Evolutionary conservation across 78 protist genomes (phyloP), one percentile per base, ranked within the genome.

Genomic region (Chrysochromulina parva): DNA sequence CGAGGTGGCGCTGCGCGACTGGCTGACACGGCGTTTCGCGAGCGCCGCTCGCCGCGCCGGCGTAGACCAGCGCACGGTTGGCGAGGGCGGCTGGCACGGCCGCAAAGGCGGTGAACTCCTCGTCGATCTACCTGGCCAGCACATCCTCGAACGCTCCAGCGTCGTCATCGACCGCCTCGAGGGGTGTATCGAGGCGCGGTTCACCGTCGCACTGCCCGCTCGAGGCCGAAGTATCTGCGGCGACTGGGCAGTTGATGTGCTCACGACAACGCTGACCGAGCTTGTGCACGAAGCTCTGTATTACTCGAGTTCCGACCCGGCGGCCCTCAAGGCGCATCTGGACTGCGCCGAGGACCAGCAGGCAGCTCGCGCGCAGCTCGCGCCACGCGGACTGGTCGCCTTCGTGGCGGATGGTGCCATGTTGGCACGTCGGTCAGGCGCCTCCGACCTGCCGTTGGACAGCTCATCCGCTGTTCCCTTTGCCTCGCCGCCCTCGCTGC

Each of bases 361-460:
- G 11, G 13, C 38, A 22, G 65, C 92, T 6, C 85, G 96, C 17
- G 52, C 7, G 17, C 28, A 22, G 74, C 74, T 94, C 17, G 7
- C 20, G 3, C 47, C 58, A 11, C 9, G 0, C 11, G 90, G 90
- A 24, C 90, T 94, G 9, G 85, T 69, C 58, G 94, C 94, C 53
- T 95, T 95, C 48, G 95, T 95, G 48, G 67, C 84, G 53, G 50
- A 95, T 89, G 96, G 96, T 9, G 58, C 94, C 90, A 62, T 93
- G 6, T 66, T 95, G 50, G 95, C 96, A 20, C 78, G 96, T 1
- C 54, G 52, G 22, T 0, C 65, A 22, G 96, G 96, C 0, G 95
- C 55, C 54, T 3, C 47, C 20, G 96, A 93, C 76, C 4, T 0
- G 54, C 94, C 96, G 2, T 1, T 95, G 88, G 19, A 13, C 28